Evolutionary conservation across 2,329 filamentous ascomycete species (phyloP).

Genomic region (Apiospora pterosperma): DNA sequence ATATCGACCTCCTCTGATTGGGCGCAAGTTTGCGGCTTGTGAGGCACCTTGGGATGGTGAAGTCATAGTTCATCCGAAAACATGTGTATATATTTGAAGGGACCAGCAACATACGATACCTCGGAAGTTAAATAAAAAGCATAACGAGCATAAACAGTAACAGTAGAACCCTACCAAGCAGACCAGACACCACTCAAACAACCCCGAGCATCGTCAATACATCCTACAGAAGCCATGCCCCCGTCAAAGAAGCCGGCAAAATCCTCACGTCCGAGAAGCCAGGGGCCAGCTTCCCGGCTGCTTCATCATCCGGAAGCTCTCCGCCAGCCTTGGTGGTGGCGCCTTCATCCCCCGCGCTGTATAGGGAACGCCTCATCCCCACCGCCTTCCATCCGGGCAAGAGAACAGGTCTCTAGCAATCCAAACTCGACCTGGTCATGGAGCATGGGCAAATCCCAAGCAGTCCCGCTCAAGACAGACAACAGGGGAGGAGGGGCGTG

Average conservation of each 20-base stretch:
- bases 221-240: conserved; percentile 1
- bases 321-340: background rate
- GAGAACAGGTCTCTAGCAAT: background rate
- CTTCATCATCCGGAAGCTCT: background rate
- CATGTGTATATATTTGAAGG: background rate
- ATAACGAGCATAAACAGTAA: background rate
- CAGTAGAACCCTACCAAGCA: background rate
- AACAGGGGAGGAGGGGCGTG: background rate
- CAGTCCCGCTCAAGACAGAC: background rate
- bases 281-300: conserved; percentile 1
- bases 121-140: background rate
- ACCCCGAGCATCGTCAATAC: background rate
- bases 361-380: background rate
- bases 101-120: background rate
- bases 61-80: background rate
- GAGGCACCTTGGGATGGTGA: background rate
- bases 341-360: background rate
- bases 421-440: background rate
- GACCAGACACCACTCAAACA: background rate
- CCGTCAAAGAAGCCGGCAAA: conserved; percentile 7
- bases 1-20: background rate
- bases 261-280: conserved; percentile 10
- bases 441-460: background rate
- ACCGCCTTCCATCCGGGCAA: conserved; percentile 5
- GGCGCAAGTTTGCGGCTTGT: background rate